phyloP scores from a whole-genome alignment of 768 basidiomycete species.

The Daedaleopsis nitida region DNA sequence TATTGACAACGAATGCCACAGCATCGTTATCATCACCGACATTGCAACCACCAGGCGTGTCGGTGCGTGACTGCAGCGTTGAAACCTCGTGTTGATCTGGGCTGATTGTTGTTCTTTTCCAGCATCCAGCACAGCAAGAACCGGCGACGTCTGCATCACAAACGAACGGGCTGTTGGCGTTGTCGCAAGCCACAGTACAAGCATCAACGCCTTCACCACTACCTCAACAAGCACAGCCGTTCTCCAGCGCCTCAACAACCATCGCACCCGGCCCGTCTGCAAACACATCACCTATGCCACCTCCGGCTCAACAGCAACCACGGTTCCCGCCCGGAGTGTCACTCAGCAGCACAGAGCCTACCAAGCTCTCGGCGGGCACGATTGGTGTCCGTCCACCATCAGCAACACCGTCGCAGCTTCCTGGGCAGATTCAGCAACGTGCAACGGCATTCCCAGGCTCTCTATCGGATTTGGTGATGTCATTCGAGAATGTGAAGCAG shows the following conservation, averaged over 20 bases:
- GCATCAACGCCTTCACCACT: conserved; percentile 39
- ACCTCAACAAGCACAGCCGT: conserved; percentile 51
- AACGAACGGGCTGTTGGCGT: conserved; percentile 38
- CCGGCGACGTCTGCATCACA: conserved; percentile 38
- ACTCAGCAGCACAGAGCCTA: conserved; percentile 33
- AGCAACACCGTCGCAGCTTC: conserved; percentile 46
- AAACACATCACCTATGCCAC: conserved; percentile 34
- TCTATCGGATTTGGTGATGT: conserved; percentile 88
- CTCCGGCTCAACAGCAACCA: conserved; percentile 37
- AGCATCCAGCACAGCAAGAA: conserved; percentile 39
- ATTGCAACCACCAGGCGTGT: conserved; percentile 15
- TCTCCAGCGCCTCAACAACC: conserved; percentile 14
- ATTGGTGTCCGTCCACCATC: conserved; percentile 53
- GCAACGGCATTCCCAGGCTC: conserved; percentile 73
- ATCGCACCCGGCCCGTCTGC: conserved; percentile 4
- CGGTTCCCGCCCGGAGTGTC: conserved; percentile 76
- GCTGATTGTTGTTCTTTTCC: not conserved
- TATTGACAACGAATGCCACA: conserved; percentile 40
- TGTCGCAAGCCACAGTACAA: conserved; percentile 18
- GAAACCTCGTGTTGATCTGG: conserved; percentile 15
- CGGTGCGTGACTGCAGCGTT: conserved; percentile 17
- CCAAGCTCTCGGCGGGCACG: conserved; percentile 30
- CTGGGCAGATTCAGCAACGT: conserved; percentile 39
- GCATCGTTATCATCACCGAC: conserved; percentile 29
- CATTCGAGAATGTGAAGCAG: conserved; percentile 96